Conservation (phyloP, 768 basidiomycete species). For the Kwoniella mangroviensis region DNA sequence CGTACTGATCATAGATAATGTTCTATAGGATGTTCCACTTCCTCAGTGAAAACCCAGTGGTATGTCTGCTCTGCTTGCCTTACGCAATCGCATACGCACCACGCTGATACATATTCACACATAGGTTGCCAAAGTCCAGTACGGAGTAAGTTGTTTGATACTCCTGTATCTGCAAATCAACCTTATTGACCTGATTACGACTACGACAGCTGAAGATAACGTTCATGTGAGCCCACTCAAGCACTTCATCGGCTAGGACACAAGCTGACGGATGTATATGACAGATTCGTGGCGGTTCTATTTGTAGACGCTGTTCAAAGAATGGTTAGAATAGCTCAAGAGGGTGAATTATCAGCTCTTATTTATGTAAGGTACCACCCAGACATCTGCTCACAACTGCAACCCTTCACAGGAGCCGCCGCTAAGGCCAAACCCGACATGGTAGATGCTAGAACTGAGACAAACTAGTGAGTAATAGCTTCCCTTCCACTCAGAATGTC, state of each 20-base stretch:
- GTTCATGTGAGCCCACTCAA: conserved; percentile 90
- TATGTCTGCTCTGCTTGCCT: too few species aligned
- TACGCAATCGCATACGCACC: too few species aligned
- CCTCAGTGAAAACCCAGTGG: conserved; percentile 66
- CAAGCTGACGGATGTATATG: background rate
- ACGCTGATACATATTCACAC: too few species aligned
- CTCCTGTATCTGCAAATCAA: too few species aligned
- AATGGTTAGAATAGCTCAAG: conserved; percentile 69
- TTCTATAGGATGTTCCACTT: conserved; percentile 52
- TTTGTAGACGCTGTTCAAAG: conserved; percentile 92
- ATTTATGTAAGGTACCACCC: conserved; percentile 2
- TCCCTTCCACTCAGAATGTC: background rate
- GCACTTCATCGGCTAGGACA: too few species aligned
- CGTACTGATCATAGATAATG: background rate
- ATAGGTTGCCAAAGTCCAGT: conserved; percentile 81
- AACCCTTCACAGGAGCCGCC: conserved; percentile 59
- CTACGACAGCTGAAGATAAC: conserved; percentile 73
- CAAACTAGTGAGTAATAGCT: conserved; percentile 62
- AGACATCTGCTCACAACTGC: conserved; percentile 9
- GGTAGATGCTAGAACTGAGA: conserved; percentile 75
- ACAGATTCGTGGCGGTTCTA: conserved; percentile 77
- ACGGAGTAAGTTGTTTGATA: conserved; percentile 67
- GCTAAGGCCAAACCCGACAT: conserved; percentile 66
- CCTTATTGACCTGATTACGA: too few species aligned
- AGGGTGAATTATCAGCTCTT: conserved; percentile 38